A percentile compares a stretch with the other conserved stretches of the same genome.
phyloP scores from a whole-genome alignment of 768 basidiomycete species.

The Astraeus odoratus region DNA sequence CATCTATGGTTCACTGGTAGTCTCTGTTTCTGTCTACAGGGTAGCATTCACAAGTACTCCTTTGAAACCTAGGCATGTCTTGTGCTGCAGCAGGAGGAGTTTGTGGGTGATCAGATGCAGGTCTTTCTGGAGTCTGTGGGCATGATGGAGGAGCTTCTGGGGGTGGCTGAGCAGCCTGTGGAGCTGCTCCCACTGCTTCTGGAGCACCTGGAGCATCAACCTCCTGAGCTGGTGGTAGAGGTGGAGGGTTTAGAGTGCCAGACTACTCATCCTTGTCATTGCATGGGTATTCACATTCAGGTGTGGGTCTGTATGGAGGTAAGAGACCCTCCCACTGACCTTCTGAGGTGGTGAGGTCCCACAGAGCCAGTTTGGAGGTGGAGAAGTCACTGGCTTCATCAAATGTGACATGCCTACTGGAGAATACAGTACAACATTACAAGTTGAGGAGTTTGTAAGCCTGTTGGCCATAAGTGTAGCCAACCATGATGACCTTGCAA shows the following conservation, averaged over 20 bases:
- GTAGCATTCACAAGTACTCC: not conserved
- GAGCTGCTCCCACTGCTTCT: not conserved
- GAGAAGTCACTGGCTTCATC: not conserved
- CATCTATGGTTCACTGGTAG: no score
- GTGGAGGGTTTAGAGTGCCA: not conserved
- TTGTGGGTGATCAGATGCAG: not conserved
- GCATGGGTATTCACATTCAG: no score
- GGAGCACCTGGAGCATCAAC: not conserved
- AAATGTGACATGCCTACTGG: not conserved
- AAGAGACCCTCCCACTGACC: not conserved
- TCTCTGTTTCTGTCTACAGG: no score
- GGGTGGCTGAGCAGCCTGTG: not conserved
- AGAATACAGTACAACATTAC: not conserved
- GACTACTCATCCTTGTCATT: no score
- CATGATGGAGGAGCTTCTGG: not conserved
- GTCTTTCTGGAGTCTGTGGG: not conserved
- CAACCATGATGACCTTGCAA: not conserved
- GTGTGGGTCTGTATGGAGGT: no score
- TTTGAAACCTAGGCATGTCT: not conserved
- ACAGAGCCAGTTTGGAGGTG: not conserved
- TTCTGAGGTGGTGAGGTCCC: not conserved
- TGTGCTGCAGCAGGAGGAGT: no score
- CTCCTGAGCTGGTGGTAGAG: not conserved
- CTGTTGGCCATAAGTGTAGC: slow-evolving; percentile 1
- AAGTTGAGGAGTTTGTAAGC: not conserved